phyloP scores from a whole-genome alignment of 371 early-diverging fungal species.

The Mitosporidium daphniae region DNA sequence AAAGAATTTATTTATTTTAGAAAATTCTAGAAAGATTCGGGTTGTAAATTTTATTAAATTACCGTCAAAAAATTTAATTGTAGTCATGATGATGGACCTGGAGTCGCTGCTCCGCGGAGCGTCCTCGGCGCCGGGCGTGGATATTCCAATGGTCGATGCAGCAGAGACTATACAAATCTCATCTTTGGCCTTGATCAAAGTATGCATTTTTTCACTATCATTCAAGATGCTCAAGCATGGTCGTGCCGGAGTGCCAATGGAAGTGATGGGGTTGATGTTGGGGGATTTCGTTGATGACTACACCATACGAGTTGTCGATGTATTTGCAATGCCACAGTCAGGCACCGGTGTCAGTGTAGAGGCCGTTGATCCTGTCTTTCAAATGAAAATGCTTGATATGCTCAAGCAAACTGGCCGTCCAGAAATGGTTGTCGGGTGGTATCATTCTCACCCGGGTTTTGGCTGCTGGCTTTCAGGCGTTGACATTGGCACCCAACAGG shows the following conservation, averaged over 20 bases:
- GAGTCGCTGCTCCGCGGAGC: too few relatives aligned
- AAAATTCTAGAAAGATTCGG: too few relatives aligned
- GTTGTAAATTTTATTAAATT: too few relatives aligned
- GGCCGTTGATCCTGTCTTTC: conserved; percentile 96
- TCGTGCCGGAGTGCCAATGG: conserved; percentile 99
- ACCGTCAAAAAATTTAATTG: too few relatives aligned
- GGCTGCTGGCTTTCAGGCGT: conserved; percentile 99
- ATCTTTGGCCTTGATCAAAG: conserved; percentile 85
- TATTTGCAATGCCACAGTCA: conserved; percentile 99
- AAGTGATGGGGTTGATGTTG: conserved; percentile 99
- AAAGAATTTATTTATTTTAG: too few relatives aligned
- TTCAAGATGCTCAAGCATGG: conserved; percentile 53
- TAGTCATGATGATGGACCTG: too few relatives aligned
- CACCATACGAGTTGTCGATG: conserved; percentile 95
- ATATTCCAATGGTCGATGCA: conserved; percentile 62
- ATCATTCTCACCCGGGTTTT: conserved; percentile 99
- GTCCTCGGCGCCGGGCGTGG: conserved; percentile 40
- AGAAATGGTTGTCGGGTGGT: conserved; percentile 99
- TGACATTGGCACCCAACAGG: conserved; percentile 94
- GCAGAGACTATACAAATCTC: conserved; percentile 97
- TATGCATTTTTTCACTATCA: conserved; percentile 10
- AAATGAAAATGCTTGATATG: conserved; percentile 99
- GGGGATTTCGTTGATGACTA: conserved; percentile 99
- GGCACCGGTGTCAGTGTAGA: conserved; percentile 98
- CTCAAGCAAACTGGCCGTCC: conserved; percentile 88